Evolutionary conservation across 78 protist species (phyloP).

Genomic region (Cavenderia fasciculata): DNA sequence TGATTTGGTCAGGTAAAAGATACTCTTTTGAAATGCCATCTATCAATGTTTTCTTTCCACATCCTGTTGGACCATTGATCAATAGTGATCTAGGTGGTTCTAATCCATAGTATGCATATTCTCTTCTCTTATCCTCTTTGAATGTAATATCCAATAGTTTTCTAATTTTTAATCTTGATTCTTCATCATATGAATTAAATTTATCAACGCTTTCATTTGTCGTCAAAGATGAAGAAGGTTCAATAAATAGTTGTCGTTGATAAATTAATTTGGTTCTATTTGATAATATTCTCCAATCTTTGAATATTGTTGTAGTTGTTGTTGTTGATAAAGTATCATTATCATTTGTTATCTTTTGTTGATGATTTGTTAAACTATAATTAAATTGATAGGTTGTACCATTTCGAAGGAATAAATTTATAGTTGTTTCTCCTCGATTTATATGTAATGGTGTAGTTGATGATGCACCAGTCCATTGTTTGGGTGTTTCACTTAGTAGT

Average conservation of each 20-base stretch:
- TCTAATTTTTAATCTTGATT: neutral
- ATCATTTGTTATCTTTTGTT: neutral
- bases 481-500: neutral
- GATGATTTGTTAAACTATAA: neutral
- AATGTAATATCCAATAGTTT: neutral
- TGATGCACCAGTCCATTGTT: constrained; percentile 12
- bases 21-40: neutral
- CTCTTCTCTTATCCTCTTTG: neutral
- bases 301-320: neutral
- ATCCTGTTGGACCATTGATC: constrained; percentile 23
- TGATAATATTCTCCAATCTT: neutral
- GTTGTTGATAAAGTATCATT: neutral
- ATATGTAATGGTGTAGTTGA: neutral
- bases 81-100: constrained; percentile 25
- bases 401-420: constrained; percentile 8
- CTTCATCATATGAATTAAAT: constrained; percentile 18
- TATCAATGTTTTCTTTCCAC: constrained; percentile 38
- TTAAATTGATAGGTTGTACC: constrained; percentile 23
- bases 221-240: neutral
- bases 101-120: neutral
- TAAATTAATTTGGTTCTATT: constrained; percentile 28
- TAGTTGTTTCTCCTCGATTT: neutral
- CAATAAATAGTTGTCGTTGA: neutral
- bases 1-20: neutral
- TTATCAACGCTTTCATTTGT: neutral